Percentiles rank a stretch among this genome's conserved stretches.
Evolutionary conservation across 2,329 filamentous ascomycete species (phyloP).

Genomic region (Botrytis paeoniae): DNA sequence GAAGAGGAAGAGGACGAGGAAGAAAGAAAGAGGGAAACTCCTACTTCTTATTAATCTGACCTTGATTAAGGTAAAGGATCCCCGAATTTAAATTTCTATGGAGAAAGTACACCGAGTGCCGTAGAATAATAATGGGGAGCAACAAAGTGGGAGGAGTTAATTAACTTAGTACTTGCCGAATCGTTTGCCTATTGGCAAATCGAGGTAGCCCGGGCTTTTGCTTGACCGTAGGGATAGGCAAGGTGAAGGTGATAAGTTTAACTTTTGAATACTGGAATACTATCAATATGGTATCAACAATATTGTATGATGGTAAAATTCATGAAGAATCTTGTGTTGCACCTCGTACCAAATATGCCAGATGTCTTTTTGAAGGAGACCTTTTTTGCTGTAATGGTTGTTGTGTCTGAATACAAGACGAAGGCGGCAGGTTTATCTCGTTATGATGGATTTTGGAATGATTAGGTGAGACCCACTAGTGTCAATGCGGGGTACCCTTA

Average conservation of each 20-base stretch:
- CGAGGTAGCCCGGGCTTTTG: not conserved
- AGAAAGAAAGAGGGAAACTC: not conserved
- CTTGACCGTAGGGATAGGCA: not conserved
- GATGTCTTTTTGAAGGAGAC: not conserved
- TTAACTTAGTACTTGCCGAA: not conserved
- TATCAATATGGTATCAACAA: not conserved
- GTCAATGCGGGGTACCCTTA: conserved; percentile 9
- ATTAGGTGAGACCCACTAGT: conserved; percentile 9
- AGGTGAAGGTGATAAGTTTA: not conserved
- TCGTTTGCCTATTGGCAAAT: conserved; percentile 6
- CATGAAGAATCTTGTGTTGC: not conserved
- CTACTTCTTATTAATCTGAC: conserved; percentile 1
- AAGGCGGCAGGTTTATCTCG: not conserved
- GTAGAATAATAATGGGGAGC: not conserved
- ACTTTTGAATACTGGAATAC: too few relatives aligned
- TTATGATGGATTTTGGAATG: not conserved
- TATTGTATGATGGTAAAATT: not conserved
- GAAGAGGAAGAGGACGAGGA: not conserved
- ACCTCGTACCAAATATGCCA: not conserved
- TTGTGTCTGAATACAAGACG: not conserved
- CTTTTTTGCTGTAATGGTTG: not conserved
- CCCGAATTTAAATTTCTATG: not conserved
- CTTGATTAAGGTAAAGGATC: conserved; percentile 2
- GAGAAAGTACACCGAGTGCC: conserved; percentile 4
- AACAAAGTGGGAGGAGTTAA: conserved; percentile 5